Evolutionary conservation across 345 rosid species (phyloP).

Genomic region (Eucalyptus curtisii): DNA sequence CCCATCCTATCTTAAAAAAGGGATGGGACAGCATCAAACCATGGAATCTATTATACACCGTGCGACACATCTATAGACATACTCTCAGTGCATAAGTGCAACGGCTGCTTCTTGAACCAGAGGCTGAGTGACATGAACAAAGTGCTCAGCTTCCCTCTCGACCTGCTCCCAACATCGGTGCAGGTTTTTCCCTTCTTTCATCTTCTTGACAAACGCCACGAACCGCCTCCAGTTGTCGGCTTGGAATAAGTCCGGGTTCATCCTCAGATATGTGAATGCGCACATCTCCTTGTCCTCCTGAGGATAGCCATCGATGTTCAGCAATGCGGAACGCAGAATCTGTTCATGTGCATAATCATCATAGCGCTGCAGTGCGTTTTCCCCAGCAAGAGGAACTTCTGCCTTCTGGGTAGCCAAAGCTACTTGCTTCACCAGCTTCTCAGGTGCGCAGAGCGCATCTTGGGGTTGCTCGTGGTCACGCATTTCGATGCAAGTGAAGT

Average conservation of each 20-base stretch:
- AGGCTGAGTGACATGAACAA: conserved; percentile 64
- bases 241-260: conserved; percentile 74
- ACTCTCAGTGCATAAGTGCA: conserved; percentile 43
- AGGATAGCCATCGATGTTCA: conserved; percentile 28
- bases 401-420: conserved; percentile 63
- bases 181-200: conserved; percentile 64
- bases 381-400: conserved; percentile 76
- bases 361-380: conserved; percentile 80
- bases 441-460: conserved; percentile 86
- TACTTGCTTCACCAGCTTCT: conserved; percentile 88
- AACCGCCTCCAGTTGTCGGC: conserved; percentile 78
- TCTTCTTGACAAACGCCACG: conserved; percentile 86
- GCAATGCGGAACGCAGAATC: conserved; percentile 51
- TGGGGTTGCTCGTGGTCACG: conserved; percentile 97
- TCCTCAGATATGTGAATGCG: conserved; percentile 93
- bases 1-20: not conserved
- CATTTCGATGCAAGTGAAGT: conserved; percentile 97
- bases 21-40: not conserved
- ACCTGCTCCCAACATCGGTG: conserved; percentile 60
- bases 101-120: conserved; percentile 69
- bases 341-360: conserved; percentile 73
- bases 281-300: conserved; percentile 57
- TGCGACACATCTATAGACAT: not conserved
- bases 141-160: conserved; percentile 91
- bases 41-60: not conserved